Percentiles rank a stretch among this genome's conserved stretches.
phyloP scores from a whole-genome alignment of 768 basidiomycete species.

The Aureoboletus auriporus region DNA sequence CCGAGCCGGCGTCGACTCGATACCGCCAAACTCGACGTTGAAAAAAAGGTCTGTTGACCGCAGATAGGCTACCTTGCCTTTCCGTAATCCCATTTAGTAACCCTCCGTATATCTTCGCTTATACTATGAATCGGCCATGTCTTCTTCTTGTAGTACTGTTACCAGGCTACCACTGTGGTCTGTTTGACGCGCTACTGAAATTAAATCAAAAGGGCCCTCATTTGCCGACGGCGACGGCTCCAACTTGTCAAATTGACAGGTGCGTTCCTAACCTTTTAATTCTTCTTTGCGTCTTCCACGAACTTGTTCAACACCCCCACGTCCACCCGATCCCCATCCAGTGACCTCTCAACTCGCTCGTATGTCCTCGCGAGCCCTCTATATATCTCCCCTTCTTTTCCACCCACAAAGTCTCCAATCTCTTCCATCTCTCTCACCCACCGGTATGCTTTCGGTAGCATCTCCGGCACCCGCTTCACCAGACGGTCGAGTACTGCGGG shows the following conservation, averaged over 20 bases:
- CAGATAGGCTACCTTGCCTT: constrained; percentile 16
- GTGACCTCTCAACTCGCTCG: constrained; percentile 38
- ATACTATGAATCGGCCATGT: too few species aligned
- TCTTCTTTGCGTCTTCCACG: constrained; percentile 41
- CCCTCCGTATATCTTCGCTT: constrained; percentile 12
- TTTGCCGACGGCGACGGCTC: constrained; percentile 12
- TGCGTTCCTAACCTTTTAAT: constrained; percentile 4
- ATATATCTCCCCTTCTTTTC: constrained; percentile 42
- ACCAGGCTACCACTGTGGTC: too few species aligned
- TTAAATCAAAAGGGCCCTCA: constrained; percentile 19
- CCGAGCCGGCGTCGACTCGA: constrained; percentile 11
- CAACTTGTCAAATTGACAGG: constrained; percentile 8
- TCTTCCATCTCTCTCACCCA: constrained; percentile 65
- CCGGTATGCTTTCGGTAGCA: constrained; percentile 62
- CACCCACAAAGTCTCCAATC: constrained; percentile 52
- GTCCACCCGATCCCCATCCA: constrained; percentile 37
- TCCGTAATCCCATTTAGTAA: constrained; percentile 28
- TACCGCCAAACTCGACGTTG: constrained; percentile 15
- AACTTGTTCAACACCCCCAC: constrained; percentile 39
- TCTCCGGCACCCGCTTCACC: constrained; percentile 36
- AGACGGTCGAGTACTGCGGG: constrained; percentile 40
- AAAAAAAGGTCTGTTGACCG: constrained; percentile 24
- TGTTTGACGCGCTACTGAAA: constrained; percentile 19
- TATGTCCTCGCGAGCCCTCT: constrained; percentile 45
- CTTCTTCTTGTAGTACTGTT: neutral